These are phyloP conservation scores for Raphanus sativus DNA, from an alignment of 345 rosid species.

Conservation along the genomic window DNA sequence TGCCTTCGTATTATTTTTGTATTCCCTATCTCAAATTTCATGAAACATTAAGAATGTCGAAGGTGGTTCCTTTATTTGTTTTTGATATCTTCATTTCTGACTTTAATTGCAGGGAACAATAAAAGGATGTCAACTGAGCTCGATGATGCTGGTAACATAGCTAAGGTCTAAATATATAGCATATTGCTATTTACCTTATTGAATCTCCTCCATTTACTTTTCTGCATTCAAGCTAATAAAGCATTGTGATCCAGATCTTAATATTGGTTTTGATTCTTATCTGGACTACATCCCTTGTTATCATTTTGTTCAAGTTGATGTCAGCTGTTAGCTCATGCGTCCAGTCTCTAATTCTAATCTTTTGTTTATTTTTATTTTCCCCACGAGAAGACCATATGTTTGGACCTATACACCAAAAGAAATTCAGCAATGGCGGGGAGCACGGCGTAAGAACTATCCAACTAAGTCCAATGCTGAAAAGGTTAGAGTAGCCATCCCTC, in stretches of 20 bases:
- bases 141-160: background rate
- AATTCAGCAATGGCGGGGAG: constrained; percentile 72
- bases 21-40: no score
- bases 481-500: constrained; percentile 44
- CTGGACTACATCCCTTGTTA: background rate
- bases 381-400: constrained; percentile 42
- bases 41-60: background rate
- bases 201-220: background rate
- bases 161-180: background rate
- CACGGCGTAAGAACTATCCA: constrained; percentile 73
- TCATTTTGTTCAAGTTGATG: constrained; percentile 12
- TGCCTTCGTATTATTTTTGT: no score
- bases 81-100: constrained; percentile 2
- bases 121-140: constrained; percentile 38
- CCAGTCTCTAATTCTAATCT: constrained; percentile 25
- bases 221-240: background rate
- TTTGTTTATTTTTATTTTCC: no score
- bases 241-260: background rate
- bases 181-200: background rate
- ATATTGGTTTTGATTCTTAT: background rate
- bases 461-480: constrained; percentile 54
- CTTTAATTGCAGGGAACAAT: constrained; percentile 38
- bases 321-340: background rate
- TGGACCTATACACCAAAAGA: constrained; percentile 61
- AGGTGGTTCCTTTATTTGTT: background rate